Conservation (phyloP, 108 stramenopile species). For the Cyclotella kingstonii region DNA sequence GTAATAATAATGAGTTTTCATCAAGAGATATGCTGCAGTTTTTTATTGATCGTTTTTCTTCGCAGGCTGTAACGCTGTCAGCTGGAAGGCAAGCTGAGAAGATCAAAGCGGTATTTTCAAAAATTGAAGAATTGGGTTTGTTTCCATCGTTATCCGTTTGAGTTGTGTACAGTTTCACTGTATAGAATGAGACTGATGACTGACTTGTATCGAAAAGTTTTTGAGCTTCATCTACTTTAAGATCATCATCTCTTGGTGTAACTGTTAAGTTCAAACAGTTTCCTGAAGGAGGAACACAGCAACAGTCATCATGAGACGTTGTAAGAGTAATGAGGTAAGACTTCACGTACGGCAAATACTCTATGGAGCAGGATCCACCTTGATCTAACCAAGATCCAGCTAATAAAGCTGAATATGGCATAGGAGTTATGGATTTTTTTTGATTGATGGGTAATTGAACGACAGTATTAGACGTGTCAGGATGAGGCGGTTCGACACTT, state of each 20-base stretch:
- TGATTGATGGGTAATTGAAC: background rate
- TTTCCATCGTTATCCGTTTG: background rate
- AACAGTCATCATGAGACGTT: background rate
- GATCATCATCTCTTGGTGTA: background rate
- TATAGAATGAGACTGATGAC: slow-evolving; percentile 2
- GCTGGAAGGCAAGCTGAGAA: slow-evolving; percentile 12
- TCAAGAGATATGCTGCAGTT: slow-evolving; percentile 15
- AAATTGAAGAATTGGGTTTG: background rate
- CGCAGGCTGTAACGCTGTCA: background rate
- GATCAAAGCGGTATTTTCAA: background rate
- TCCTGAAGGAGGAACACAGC: slow-evolving; percentile 1
- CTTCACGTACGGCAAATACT: slow-evolving; percentile 38
- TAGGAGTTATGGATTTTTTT: background rate
- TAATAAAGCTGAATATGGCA: background rate
- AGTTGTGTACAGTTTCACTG: slow-evolving; percentile 4
- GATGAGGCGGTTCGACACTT: no score
- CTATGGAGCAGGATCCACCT: slow-evolving; percentile 29
- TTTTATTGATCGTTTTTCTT: background rate
- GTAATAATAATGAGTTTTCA: slow-evolving; percentile 23
- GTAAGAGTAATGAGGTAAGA: slow-evolving; percentile 33
- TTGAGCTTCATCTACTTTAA: background rate
- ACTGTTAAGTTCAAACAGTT: slow-evolving; percentile 19
- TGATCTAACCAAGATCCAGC: slow-evolving; percentile 29
- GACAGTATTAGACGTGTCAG: background rate
- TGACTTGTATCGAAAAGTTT: no score